A percentile compares a stretch with the other conserved stretches of the same genome.
Evolutionary conservation across 2,329 filamentous ascomycete genomes (phyloP).

Genomic region (Beauveria australis): DNA sequence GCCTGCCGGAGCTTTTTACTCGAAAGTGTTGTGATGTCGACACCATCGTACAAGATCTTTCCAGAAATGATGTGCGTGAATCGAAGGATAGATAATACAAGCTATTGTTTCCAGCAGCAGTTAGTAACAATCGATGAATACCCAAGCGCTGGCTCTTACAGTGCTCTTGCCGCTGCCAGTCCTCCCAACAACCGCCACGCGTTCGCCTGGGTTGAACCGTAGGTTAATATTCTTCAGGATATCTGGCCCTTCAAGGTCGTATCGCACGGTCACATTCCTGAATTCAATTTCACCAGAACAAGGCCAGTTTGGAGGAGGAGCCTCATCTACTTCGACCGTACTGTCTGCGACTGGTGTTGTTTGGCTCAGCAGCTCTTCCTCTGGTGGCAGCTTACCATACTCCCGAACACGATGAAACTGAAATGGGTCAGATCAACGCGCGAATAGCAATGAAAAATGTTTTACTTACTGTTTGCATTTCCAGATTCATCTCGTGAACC

Average conservation of each 20-base stretch:
- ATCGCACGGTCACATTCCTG: slow-evolving; percentile 42
- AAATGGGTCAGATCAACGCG: slow-evolving; percentile 10
- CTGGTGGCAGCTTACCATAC: slow-evolving; percentile 35
- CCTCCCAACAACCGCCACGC: slow-evolving; percentile 71
- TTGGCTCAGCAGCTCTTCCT: slow-evolving; percentile 33
- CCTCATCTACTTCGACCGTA: slow-evolving; percentile 29
- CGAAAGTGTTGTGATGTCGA: slow-evolving; percentile 43
- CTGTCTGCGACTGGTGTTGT: slow-evolving; percentile 28
- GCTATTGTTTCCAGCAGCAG: slow-evolving; percentile 16
- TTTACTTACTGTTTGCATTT: slow-evolving; percentile 42
- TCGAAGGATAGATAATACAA: slow-evolving; percentile 47
- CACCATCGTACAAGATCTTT: slow-evolving; percentile 45
- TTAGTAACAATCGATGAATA: not conserved
- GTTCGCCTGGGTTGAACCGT: slow-evolving; percentile 55
- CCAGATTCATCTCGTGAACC: slow-evolving; percentile 45
- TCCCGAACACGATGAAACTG: slow-evolving; percentile 42
- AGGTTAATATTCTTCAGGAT: slow-evolving; percentile 43
- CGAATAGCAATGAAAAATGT: not conserved
- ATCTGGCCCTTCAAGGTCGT: slow-evolving; percentile 35
- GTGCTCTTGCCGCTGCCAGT: slow-evolving; percentile 82
- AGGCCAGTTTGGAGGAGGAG: slow-evolving; percentile 38
- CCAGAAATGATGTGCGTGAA: slow-evolving; percentile 45
- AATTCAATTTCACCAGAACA: slow-evolving; percentile 39
- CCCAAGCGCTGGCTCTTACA: slow-evolving; percentile 30
- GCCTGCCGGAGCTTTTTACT: slow-evolving; percentile 42